Evolutionary conservation across 441 rosid species (phyloP), one percentile per base, ranked within the genome.

Genomic region (Pelargonium myrrhifolium): DNA sequence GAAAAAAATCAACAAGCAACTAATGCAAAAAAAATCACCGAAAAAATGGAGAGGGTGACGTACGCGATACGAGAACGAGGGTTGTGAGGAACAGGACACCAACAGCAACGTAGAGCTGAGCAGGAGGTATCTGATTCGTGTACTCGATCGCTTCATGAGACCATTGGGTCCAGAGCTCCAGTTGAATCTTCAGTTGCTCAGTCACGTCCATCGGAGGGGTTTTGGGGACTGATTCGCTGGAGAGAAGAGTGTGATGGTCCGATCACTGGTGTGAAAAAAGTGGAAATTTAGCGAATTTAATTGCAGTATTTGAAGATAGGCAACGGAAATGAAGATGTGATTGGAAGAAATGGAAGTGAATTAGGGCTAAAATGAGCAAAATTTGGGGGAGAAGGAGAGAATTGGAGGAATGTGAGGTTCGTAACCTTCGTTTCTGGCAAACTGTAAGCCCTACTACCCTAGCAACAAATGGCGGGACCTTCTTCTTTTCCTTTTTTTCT

Each of bases 91-190:
- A 69, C 70, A 93, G 75, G 69, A 84, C 82, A 58, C 78, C 84
- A 71, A 78, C 61, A 22, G 92, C 88, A 49, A 76, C 83, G 78
- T 85, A 90, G 68, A 90, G 91, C 72, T 89, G 97, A 55, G 64
- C 35, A 2, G 84, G 82, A 7, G 93, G 90, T 58, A 87, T 76
- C 69, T 83, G 82, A 56, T 79, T 77, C 31, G 62, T 73, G 72
- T 74, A 83, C 55, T 85, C 85, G 62, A 81, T 66, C 68, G 77
- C 89, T 71, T 77, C 86, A 63, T 73, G 72, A 67, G 74, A 12
- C 85, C 82, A 83, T 8, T 82, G 80, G 76, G 51, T 75, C 86
- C 8, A 81, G 74, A 43, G n/a, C 69, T 68, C 72, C 43, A 68
- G 22, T 71, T 79, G 77, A 61, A 68, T 81, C 71, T 77, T 88